Percentiles rank a stretch among this genome's conserved stretches.
Evolutionary conservation across 306 rosid genomes (phyloP).

Genomic region (Trifolium fragiferum): DNA sequence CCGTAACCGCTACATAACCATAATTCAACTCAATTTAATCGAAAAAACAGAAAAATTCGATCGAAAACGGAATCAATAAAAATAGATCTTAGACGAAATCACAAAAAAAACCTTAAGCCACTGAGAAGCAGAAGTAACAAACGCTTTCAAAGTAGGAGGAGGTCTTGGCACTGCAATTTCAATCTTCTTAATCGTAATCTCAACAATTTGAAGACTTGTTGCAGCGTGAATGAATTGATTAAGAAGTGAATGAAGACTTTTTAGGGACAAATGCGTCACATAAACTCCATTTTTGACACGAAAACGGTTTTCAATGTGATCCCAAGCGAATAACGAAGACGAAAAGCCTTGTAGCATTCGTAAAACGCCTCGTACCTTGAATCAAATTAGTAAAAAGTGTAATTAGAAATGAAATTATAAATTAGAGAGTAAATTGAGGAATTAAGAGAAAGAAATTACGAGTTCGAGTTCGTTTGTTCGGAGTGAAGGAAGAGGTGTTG

Average conservation of each 20-base stretch:
- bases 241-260: slow-evolving; percentile 67
- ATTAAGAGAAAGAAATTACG: slow-evolving; percentile 48
- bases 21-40: background rate
- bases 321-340: slow-evolving; percentile 76
- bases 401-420: background rate
- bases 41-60: background rate
- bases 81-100: background rate
- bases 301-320: slow-evolving; percentile 50
- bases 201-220: slow-evolving; percentile 74
- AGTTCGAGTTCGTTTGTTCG: slow-evolving; percentile 73
- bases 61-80: background rate
- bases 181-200: slow-evolving; percentile 48
- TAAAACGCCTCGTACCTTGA: slow-evolving; percentile 82
- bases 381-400: slow-evolving; percentile 25
- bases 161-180: slow-evolving; percentile 51
- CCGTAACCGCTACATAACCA: slow-evolving; percentile 70
- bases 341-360: slow-evolving; percentile 92
- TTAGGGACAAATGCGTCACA: slow-evolving; percentile 69
- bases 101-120: slow-evolving; percentile 72
- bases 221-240: slow-evolving; percentile 79
- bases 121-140: slow-evolving; percentile 64
- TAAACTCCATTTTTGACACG: slow-evolving; percentile 63
- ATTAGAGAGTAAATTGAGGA: slow-evolving; percentile 18
- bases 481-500: slow-evolving; percentile 67
- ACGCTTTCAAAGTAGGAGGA: slow-evolving; percentile 81